Percentiles rank a stretch among this genome's conserved stretches.
Evolutionary conservation across 495 filamentous ascomycete species (phyloP).

Genomic region (Xylaria telfairii): DNA sequence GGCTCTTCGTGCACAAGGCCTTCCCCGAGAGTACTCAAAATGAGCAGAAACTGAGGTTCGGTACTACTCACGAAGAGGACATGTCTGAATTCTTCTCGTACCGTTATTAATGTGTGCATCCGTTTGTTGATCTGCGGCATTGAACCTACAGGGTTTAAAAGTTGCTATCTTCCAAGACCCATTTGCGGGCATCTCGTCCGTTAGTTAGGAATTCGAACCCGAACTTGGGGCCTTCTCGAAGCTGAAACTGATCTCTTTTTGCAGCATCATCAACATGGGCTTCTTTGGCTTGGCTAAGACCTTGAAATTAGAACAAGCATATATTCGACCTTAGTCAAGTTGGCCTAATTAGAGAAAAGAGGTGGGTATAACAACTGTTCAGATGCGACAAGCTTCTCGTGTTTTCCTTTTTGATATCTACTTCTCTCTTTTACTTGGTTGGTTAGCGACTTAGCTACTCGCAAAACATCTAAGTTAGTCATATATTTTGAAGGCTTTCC

Average conservation of each 20-base stretch:
- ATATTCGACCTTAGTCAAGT: slow-evolving; percentile 47
- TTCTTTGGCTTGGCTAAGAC: slow-evolving; percentile 50
- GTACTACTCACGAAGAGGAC: slow-evolving; percentile 78
- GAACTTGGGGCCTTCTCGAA: slow-evolving; percentile 83
- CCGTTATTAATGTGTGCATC: slow-evolving; percentile 96
- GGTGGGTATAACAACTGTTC: slow-evolving; percentile 21
- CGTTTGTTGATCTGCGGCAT: slow-evolving; percentile 75
- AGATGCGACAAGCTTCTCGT: slow-evolving; percentile 33
- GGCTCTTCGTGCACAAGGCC: background rate
- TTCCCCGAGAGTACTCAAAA: background rate
- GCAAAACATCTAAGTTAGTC: background rate
- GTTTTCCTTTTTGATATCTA: slow-evolving; percentile 42
- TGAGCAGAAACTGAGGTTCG: background rate
- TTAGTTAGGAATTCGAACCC: slow-evolving; percentile 83
- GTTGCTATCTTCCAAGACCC: slow-evolving; percentile 82
- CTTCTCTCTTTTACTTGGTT: slow-evolving; percentile 57
- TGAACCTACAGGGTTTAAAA: slow-evolving; percentile 98
- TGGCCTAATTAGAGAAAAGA: background rate
- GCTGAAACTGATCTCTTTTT: slow-evolving; percentile 85
- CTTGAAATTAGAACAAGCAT: slow-evolving; percentile 72
- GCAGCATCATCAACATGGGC: slow-evolving; percentile 57
- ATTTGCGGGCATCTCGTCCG: slow-evolving; percentile 85
- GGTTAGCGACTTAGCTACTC: too few species aligned
- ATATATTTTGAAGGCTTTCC: slow-evolving; percentile 80
- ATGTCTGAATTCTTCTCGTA: slow-evolving; percentile 88